Evolutionary conservation across 768 basidiomycete species (phyloP).

Genomic region (Chalciporus piperatus): DNA sequence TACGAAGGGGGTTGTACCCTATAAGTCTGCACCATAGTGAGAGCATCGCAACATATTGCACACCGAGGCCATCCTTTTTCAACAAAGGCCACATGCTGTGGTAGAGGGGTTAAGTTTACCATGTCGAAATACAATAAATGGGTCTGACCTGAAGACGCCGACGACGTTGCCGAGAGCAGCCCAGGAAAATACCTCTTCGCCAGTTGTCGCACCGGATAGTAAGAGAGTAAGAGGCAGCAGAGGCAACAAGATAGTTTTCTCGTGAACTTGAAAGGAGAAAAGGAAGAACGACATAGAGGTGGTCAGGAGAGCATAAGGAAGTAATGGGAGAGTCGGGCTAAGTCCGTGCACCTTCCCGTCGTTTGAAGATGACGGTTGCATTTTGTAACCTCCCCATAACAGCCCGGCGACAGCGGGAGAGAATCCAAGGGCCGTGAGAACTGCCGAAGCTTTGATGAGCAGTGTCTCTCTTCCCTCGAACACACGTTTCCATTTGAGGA

Average conservation of each 20-base stretch:
- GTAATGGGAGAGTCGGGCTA: slow-evolving; percentile 59
- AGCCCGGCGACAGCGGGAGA: slow-evolving; percentile 54
- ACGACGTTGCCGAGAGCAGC: slow-evolving; percentile 64
- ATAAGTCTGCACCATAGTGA: slow-evolving; percentile 81
- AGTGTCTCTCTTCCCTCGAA: slow-evolving; percentile 39
- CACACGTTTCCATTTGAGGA: slow-evolving; percentile 74
- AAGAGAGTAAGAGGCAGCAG: slow-evolving; percentile 82
- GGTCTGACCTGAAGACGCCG: slow-evolving; percentile 78
- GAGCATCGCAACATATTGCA: slow-evolving; percentile 69
- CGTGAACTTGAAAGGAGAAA: slow-evolving; percentile 96
- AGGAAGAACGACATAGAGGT: slow-evolving; percentile 92
- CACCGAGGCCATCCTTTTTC: slow-evolving; percentile 68
- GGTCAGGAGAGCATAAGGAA: slow-evolving; percentile 78
- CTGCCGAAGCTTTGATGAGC: slow-evolving; percentile 65
- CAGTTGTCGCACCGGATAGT: slow-evolving; percentile 45
- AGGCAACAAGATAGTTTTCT: slow-evolving; percentile 87
- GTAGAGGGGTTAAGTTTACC: background rate
- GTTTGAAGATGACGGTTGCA: slow-evolving; percentile 12
- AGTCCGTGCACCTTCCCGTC: slow-evolving; percentile 19
- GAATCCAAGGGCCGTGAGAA: slow-evolving; percentile 69
- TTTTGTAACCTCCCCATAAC: slow-evolving; percentile 36
- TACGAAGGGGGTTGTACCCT: slow-evolving; percentile 67
- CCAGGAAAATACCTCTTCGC: slow-evolving; percentile 30
- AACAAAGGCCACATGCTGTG: slow-evolving; percentile 93
- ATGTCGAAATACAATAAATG: background rate